These are phyloP conservation scores for Ajuga chamaepitys DNA, from an alignment of 257 asterid genomes.

Conservation along the genomic window DNA sequence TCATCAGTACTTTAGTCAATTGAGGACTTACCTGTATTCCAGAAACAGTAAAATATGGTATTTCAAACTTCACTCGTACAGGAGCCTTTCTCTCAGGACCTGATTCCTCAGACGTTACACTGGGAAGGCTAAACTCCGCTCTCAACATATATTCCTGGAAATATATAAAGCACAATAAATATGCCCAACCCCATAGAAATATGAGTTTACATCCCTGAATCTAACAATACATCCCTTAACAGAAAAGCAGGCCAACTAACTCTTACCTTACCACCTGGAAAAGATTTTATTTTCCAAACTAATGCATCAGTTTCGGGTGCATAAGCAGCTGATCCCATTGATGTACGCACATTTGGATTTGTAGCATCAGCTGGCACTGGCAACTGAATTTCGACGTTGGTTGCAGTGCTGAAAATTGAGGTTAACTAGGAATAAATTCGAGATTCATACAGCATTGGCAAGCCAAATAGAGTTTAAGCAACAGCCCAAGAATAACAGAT, in stretches of 20 bases:
- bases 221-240: background rate
- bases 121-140: constrained; percentile 95
- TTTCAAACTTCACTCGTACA: constrained; percentile 86
- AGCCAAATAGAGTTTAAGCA: background rate
- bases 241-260: background rate
- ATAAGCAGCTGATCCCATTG: constrained; percentile 88
- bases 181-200: background rate
- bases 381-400: constrained; percentile 90
- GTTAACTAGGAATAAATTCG: constrained; percentile 14
- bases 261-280: constrained; percentile 95
- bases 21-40: constrained; percentile 78
- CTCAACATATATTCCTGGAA: constrained; percentile 88
- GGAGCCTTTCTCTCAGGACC: constrained; percentile 97
- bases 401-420: constrained; percentile 78
- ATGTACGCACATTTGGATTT: constrained; percentile 82
- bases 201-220: background rate
- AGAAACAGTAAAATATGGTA: constrained; percentile 97
- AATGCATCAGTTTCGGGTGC: constrained; percentile 95
- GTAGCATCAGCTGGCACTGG: constrained; percentile 97
- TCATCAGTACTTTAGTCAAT: background rate
- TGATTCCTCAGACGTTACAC: constrained; percentile 79
- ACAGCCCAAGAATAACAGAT: background rate
- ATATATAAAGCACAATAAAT: constrained; percentile 9
- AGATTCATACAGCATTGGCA: background rate
- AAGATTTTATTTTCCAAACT: constrained; percentile 92